Base-by-base conservation (phyloP, 1,284 basidiomycete species). In the Sanguinoderma infundibulare region DNA sequence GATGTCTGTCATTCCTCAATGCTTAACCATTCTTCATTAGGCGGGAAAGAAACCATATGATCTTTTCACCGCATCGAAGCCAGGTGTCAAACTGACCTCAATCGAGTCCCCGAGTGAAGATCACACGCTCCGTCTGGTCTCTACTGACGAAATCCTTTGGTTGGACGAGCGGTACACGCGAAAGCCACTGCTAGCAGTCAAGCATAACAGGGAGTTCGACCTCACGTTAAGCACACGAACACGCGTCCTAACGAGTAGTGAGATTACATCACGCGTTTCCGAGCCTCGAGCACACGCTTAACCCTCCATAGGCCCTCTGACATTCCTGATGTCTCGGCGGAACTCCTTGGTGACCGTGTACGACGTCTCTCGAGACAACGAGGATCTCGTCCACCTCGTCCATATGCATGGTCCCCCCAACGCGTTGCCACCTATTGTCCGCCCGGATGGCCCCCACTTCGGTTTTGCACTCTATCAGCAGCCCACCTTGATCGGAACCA, bases 141-240 rank as follows among this genome's bases (percentile, higher is more conserved):
- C 89, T 0, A 92, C 88, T 0, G 77, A 74, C 2, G 80, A 87
- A 50, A 69, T 92, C 22, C 61, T 88, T 15, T 92, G 89, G 89
- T 70, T 92, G 32, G 91, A 93, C 67, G 75, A 79, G 40, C 82
- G 90, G 34, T 82, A 79, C 68, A 72, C 81, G 14, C 71, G 70
- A 24, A 83, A 76, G 60, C 88, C 90, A 17, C 67, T 92, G 2
- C 67, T 92, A 10, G 82, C 81, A 7, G 82, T 83, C 67, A 83
- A 80, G 61, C 91, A 93, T 71, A 75, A 79, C 53, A 79, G 90
- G n/a, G 75, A 80, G 42, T 81, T 77, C 50, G 90, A 92, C 70
- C 80, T 83, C 22, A 83, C 82, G 2, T 77, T 92, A 17, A 73
- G 75, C 53, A 70, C 78, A 0, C 67, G 74, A 2, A 85, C 81